phyloP scores from a whole-genome alignment of 2,329 filamentous ascomycete genomes.

The Kalaharituber pfeilii region DNA sequence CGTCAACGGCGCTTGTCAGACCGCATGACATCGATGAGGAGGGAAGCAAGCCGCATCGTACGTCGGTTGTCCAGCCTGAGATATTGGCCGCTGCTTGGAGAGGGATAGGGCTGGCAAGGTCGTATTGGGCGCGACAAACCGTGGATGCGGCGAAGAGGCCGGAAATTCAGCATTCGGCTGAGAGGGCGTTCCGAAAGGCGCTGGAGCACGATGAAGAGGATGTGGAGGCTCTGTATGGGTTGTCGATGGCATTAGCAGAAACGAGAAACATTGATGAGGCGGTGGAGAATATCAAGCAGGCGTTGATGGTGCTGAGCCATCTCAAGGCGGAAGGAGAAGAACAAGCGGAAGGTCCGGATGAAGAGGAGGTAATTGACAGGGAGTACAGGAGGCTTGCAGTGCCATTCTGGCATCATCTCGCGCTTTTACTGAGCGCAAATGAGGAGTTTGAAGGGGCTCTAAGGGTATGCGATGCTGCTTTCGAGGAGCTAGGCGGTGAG shows the following conservation, averaged over 20 bases:
- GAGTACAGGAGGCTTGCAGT: conserved; percentile 31
- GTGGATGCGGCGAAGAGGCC: conserved; percentile 54
- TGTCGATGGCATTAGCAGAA: conserved; percentile 76
- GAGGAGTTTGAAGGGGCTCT: conserved; percentile 69
- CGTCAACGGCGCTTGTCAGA: background rate
- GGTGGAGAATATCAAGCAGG: conserved; percentile 64
- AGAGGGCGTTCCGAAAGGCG: conserved; percentile 56
- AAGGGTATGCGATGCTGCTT: conserved; percentile 71
- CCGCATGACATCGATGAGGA: conserved; percentile 17
- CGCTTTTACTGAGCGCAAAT: conserved; percentile 66
- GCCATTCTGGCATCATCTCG: conserved; percentile 79
- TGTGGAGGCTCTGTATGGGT: conserved; percentile 59
- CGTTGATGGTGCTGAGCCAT: conserved; percentile 45
- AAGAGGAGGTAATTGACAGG: conserved; percentile 14
- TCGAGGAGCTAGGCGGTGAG: conserved; percentile 40
- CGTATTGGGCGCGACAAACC: conserved; percentile 72
- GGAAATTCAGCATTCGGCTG: conserved; percentile 59
- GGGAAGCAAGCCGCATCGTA: background rate
- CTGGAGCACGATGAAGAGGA: conserved; percentile 51
- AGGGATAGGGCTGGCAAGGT: conserved; percentile 68
- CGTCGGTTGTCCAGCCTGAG: conserved; percentile 36
- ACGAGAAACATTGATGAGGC: conserved; percentile 63
- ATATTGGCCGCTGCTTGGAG: conserved; percentile 58
- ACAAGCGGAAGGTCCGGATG: conserved; percentile 9
- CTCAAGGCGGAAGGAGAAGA: conserved; percentile 29